Evolutionary conservation across 208 protist species (phyloP).

Genomic region (Trypanosoma cruzi): DNA sequence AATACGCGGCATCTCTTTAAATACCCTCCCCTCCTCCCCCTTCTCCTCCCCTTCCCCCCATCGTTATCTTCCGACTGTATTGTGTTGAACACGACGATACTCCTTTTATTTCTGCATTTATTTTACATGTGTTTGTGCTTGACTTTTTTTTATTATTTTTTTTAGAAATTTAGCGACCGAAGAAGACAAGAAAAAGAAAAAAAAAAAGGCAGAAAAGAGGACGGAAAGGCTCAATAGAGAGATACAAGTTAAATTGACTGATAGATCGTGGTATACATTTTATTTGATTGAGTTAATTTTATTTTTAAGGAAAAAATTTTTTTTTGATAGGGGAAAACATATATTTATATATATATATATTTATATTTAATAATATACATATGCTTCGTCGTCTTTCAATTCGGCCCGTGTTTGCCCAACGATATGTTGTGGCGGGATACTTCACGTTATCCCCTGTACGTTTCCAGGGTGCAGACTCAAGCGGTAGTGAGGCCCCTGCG

Average conservation of each 20-base stretch:
- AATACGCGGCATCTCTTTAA: too few relatives aligned
- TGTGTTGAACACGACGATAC: too few relatives aligned
- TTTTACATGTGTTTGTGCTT: not conserved
- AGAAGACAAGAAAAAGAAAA: slow-evolving; percentile 20
- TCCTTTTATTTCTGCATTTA: too few relatives aligned
- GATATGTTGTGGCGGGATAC: not conserved
- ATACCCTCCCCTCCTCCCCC: too few relatives aligned
- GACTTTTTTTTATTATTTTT: slow-evolving; percentile 12
- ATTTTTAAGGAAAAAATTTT: slow-evolving; percentile 4
- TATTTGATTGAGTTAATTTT: not conserved
- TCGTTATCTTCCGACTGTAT: too few relatives aligned
- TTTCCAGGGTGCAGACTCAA: slow-evolving; percentile 23
- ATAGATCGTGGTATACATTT: too few relatives aligned
- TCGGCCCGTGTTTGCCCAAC: slow-evolving; percentile 14
- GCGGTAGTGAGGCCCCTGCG: not conserved
- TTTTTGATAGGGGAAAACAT: too few relatives aligned
- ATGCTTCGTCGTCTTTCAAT: slow-evolving; percentile 45
- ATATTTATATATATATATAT: too few relatives aligned
- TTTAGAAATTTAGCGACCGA: slow-evolving; percentile 3
- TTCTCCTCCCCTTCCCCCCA: too few relatives aligned
- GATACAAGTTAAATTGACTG: too few relatives aligned
- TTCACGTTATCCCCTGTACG: slow-evolving; percentile 17
- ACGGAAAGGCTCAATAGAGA: too few relatives aligned
- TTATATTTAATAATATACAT: not conserved
- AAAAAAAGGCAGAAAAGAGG: slow-evolving; percentile 13